A percentile compares a stretch with the other conserved stretches of the same genome.
Conservation (phyloP, 1,284 basidiomycete genomes). For the Amylostereum areolatum region DNA sequence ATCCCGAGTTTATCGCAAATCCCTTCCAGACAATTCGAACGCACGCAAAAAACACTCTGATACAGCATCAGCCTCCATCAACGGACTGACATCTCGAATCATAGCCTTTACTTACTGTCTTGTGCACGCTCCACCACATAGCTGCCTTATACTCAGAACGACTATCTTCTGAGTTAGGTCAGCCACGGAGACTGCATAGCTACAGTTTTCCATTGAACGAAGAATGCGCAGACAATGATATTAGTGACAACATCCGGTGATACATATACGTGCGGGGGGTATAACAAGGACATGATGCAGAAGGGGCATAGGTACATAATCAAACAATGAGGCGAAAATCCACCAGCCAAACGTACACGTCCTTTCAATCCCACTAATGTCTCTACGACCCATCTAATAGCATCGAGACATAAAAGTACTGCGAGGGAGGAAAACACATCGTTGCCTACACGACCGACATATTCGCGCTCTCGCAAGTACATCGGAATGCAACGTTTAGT, state of each 20-base stretch:
- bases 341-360: conserved; percentile 1
- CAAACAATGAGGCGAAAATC: conserved; percentile 1
- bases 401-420: too few species aligned
- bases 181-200: too few species aligned
- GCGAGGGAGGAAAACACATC: too few species aligned
- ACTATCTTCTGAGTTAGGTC: too few species aligned
- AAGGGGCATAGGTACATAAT: not conserved
- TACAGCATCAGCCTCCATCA: conserved; percentile 37
- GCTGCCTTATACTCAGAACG: too few species aligned
- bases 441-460: too few species aligned
- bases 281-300: not conserved
- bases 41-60: conserved; percentile 74
- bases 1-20: conserved; percentile 58
- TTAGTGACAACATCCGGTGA: not conserved
- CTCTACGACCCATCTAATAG: too few species aligned
- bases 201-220: too few species aligned
- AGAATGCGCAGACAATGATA: not conserved
- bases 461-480: conserved; percentile 1
- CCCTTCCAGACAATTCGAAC: conserved; percentile 77
- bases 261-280: conserved; percentile 4
- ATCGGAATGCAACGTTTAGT: conserved; percentile 12
- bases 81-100: not conserved
- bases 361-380: too few species aligned
- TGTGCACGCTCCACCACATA: not conserved
- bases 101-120: not conserved